Evolutionary conservation across 768 basidiomycete genomes (phyloP).

Genomic region (Leccinum ochraceum): DNA sequence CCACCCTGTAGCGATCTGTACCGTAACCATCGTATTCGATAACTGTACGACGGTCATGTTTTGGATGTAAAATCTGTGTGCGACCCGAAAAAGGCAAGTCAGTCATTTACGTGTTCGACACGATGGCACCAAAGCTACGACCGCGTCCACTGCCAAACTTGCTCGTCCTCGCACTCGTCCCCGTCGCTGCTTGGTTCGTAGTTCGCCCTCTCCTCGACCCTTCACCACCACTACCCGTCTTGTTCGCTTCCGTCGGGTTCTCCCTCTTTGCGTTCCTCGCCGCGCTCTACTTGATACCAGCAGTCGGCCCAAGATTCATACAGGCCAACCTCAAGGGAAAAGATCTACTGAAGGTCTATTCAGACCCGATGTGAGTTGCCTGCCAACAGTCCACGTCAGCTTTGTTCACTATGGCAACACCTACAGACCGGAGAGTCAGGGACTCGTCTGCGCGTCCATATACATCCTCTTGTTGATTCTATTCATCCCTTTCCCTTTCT

Average conservation of each 20-base stretch:
- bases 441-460: slow-evolving; percentile 85
- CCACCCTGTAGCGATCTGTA: slow-evolving; percentile 74
- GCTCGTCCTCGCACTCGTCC: slow-evolving; percentile 59
- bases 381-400: neutral
- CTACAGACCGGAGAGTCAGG: slow-evolving; percentile 90
- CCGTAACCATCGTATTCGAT: slow-evolving; percentile 68
- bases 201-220: slow-evolving; percentile 71
- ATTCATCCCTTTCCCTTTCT: slow-evolving; percentile 96
- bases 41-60: slow-evolving; percentile 34
- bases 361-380: slow-evolving; percentile 61
- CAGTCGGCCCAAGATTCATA: slow-evolving; percentile 77
- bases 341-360: slow-evolving; percentile 84
- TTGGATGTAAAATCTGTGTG: neutral
- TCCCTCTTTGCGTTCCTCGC: slow-evolving; percentile 80
- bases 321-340: slow-evolving; percentile 80
- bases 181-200: slow-evolving; percentile 73
- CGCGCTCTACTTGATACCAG: slow-evolving; percentile 78
- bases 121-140: slow-evolving; percentile 27
- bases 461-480: slow-evolving; percentile 87
- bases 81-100: slow-evolving; percentile 11
- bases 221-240: slow-evolving; percentile 63
- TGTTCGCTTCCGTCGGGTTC: slow-evolving; percentile 82
- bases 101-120: neutral
- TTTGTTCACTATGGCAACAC: neutral
- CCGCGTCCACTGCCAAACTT: slow-evolving; percentile 54